Evolutionary conservation across 805 yeast genomes (phyloP).

Genomic region (Pichia exigua): DNA sequence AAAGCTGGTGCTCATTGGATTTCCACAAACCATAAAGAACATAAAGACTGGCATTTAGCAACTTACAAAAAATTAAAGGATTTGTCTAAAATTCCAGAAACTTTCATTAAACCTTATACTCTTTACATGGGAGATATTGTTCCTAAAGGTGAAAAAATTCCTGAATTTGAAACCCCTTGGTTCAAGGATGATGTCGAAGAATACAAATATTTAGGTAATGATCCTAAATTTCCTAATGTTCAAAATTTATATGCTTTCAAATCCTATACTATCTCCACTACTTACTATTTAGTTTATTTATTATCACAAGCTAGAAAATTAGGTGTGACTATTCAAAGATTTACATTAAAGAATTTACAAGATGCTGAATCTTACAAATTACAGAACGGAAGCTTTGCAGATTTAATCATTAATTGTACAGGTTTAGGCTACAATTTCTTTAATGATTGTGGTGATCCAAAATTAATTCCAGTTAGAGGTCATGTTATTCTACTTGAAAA

Average conservation of each 20-base stretch:
- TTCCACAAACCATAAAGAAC: slow-evolving; percentile 30
- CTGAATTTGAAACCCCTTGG: slow-evolving; percentile 37
- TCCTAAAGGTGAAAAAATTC: slow-evolving; percentile 5
- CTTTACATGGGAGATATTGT: slow-evolving; percentile 21
- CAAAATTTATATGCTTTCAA: slow-evolving; percentile 33
- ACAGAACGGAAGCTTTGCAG: slow-evolving; percentile 22
- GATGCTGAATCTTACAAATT: slow-evolving; percentile 36
- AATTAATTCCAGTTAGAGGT: slow-evolving; percentile 47
- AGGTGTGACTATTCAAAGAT: slow-evolving; percentile 42
- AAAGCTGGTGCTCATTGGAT: slow-evolving; percentile 69
- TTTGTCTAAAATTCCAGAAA: slow-evolving; percentile 30
- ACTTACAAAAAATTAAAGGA: slow-evolving; percentile 30
- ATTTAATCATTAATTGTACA: slow-evolving; percentile 48
- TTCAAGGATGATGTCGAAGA: slow-evolving; percentile 37
- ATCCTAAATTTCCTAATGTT: slow-evolving; percentile 31
- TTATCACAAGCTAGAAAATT: slow-evolving; percentile 33
- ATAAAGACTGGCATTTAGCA: slow-evolving; percentile 27
- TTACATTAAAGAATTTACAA: slow-evolving; percentile 32
- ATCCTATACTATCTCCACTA: slow-evolving; percentile 53
- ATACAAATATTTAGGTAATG: slow-evolving; percentile 24
- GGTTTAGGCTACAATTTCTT: slow-evolving; percentile 42
- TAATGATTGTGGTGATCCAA: slow-evolving; percentile 42
- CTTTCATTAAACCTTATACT: slow-evolving; percentile 26
- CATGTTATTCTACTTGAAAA: slow-evolving; percentile 50
- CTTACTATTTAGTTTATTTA: slow-evolving; percentile 47